These are phyloP conservation scores for Entomortierella lignicola DNA, from an alignment of 192 early-diverging fungal genomes.

Conservation along the genomic window DNA sequence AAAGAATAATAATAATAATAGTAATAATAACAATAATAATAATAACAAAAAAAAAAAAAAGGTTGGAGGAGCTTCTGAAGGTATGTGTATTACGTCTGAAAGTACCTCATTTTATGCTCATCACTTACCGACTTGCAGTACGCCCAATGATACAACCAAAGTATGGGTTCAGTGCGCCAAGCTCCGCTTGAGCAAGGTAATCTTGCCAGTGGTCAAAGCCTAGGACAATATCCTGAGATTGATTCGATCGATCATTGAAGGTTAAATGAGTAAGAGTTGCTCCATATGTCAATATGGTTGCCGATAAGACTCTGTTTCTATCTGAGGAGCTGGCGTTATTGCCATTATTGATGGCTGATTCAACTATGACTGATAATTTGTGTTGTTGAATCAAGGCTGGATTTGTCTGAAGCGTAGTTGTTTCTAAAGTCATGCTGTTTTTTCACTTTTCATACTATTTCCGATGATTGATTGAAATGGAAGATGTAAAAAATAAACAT, in stretches of 20 bases:
- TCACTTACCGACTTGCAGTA: conserved; percentile 74
- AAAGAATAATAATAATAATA: too few relatives aligned
- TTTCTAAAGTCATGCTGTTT: conserved; percentile 25
- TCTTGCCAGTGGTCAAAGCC: conserved; percentile 76
- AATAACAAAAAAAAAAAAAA: too few relatives aligned
- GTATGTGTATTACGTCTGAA: too few relatives aligned
- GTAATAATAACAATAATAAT: too few relatives aligned
- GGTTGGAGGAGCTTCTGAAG: too few relatives aligned
- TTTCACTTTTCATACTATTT: too few relatives aligned
- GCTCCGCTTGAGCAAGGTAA: conserved; percentile 43
- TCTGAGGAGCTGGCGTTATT: neutral
- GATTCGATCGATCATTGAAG: conserved; percentile 63
- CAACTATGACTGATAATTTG: neutral
- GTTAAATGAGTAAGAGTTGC: conserved; percentile 73
- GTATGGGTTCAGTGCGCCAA: conserved; percentile 69
- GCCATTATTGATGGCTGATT: neutral
- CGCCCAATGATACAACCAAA: conserved; percentile 84
- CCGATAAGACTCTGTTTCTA: conserved; percentile 1
- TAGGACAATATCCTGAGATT: conserved; percentile 73
- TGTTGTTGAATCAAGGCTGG: conserved; percentile 39
- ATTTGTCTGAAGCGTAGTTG: conserved; percentile 18
- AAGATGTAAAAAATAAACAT: too few relatives aligned
- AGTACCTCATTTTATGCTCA: neutral
- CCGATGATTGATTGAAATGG: too few relatives aligned
- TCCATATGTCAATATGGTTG: conserved; percentile 72